These are phyloP conservation scores for Sicyos baderoa DNA, from an alignment of 306 rosid species.

Conservation along the genomic window DNA sequence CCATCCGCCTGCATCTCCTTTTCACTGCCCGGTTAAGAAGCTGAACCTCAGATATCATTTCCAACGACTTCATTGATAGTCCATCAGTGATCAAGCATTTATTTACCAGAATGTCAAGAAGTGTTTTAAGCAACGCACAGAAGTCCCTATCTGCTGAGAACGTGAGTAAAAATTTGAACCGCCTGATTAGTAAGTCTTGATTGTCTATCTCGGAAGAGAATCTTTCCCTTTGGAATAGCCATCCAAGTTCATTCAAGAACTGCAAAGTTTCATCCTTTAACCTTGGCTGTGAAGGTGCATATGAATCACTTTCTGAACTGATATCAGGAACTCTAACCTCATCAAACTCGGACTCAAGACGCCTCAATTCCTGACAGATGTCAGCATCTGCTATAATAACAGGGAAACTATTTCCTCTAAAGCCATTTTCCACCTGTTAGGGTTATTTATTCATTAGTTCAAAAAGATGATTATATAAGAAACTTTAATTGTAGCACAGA, in stretches of 20 bases:
- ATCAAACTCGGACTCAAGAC: conserved; percentile 60
- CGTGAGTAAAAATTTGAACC: conserved; percentile 65
- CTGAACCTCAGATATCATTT: conserved; percentile 62
- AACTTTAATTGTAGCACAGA: background rate
- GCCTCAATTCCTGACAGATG: conserved; percentile 65
- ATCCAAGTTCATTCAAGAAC: conserved; percentile 84
- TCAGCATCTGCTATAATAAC: conserved; percentile 70
- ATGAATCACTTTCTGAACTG: conserved; percentile 40
- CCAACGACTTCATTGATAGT: conserved; percentile 44
- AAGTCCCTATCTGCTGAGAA: conserved; percentile 71
- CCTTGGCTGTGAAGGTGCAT: conserved; percentile 40
- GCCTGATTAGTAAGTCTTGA: conserved; percentile 48
- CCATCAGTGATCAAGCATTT: conserved; percentile 40
- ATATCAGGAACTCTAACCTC: conserved; percentile 33
- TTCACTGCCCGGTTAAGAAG: conserved; percentile 73
- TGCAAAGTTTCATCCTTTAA: conserved; percentile 66
- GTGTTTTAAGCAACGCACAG: conserved; percentile 53
- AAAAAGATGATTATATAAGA: background rate
- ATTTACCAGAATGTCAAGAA: conserved; percentile 56
- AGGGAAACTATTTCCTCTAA: conserved; percentile 71
- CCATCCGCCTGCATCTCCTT: conserved; percentile 57
- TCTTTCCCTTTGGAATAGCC: conserved; percentile 75
- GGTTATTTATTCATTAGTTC: conserved; percentile 11
- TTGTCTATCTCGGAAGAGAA: conserved; percentile 30
- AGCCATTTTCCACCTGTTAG: conserved; percentile 87